Evolutionary conservation across 2,329 filamentous ascomycete genomes (phyloP), one percentile per base, ranked within the genome.

Genomic region (Pezizomycotina sp.): DNA sequence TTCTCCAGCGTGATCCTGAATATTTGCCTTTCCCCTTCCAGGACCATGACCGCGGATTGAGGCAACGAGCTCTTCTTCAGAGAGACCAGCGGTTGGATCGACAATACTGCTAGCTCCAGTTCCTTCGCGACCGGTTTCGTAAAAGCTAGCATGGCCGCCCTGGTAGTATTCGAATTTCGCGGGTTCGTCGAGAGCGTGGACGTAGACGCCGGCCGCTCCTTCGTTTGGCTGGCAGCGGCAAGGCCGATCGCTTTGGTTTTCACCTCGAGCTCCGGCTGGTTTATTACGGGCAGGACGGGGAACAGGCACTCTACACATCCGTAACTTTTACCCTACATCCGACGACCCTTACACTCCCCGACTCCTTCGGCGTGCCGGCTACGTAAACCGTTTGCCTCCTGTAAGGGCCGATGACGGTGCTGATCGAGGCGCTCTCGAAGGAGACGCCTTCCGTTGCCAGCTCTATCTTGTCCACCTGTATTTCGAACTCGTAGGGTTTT

Each of bases 401-500:
- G 48, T 91, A 81, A 0, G 86, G 78, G 0, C 81, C 80, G 32
- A 98, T 66, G 5, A 77, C 53, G 4, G 77, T 71, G 32, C 67
- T 68, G 46, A 77, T 71, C 9, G 67, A 60, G 5, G 68, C 59
- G 1, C 77, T 74, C 35, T 75, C 69, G 38, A 93, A 80, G 1
- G 72, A 65, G 15, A 74, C 68, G 1, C 81, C 83, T 42, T 79
- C 71, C 6, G 74, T 70, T 43, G 82, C 74, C 5, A 98, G 61
- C 16, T 65, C 67, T 27, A 98, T 66, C 34, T 71, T 76, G 53
- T 95, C 83, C 21, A 98, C 74, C 36, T 92, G 81, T 4, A 98
- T 62, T 44, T 93, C 82, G 47, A 95, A 77, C 42, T 95, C 86
- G 49, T 83, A 93, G 0, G 84, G 82, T 98, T 98, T 53, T 95